Conservation (phyloP, 345 rosid genomes). For the Rhizophora apiculata region DNA sequence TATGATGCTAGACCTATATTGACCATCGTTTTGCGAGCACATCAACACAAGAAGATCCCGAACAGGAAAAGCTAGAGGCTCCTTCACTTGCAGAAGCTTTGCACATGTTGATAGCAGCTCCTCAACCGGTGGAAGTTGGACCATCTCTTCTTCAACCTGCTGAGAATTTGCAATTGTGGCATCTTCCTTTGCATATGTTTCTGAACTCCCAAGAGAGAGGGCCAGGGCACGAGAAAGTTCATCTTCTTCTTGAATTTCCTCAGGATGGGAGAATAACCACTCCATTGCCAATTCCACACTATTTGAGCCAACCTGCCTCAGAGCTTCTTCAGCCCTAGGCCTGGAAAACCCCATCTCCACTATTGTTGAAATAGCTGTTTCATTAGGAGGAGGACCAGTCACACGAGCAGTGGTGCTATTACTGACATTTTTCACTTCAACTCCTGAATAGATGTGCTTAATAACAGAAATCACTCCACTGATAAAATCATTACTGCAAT, state of each 20-base stretch:
- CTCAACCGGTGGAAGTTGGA: conserved; percentile 81
- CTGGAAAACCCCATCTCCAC: conserved; percentile 98
- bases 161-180: conserved; percentile 39
- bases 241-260: conserved; percentile 91
- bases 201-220: conserved; percentile 89
- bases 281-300: conserved; percentile 98
- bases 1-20: conserved; percentile 69
- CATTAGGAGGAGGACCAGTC: conserved; percentile 86
- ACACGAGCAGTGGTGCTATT: conserved; percentile 55
- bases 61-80: conserved; percentile 82
- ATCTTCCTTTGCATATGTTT: conserved; percentile 70
- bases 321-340: conserved; percentile 91
- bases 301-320: conserved; percentile 86
- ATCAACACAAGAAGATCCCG: conserved; percentile 80
- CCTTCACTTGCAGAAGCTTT: conserved; percentile 88
- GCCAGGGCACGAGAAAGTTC: conserved; percentile 99
- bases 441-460: conserved; percentile 85
- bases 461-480: conserved; percentile 73
- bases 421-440: conserved; percentile 71
- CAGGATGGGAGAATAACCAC: conserved; percentile 93
- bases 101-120: conserved; percentile 82
- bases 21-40: conserved; percentile 85
- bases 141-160: conserved; percentile 65
- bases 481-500: conserved; percentile 75
- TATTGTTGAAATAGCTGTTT: conserved; percentile 76